Evolutionary conservation across 495 filamentous ascomycete genomes (phyloP).

Genomic region (Penicillium waksmanii): DNA sequence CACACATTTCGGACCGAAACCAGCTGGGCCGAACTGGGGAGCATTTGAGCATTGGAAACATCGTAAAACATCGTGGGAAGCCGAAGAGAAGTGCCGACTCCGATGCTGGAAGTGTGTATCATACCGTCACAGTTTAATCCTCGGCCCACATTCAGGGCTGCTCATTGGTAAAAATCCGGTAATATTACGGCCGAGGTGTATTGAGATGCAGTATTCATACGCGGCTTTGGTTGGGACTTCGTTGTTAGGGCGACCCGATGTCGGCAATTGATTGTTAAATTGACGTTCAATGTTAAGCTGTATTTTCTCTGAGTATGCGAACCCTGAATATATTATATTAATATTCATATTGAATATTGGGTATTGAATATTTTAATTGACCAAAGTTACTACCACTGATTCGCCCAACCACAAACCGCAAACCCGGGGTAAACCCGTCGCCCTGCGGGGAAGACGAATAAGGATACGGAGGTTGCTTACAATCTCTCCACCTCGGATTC

Average conservation of each 20-base stretch:
- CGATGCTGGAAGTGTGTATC: constrained; percentile 24
- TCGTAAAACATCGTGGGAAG: constrained; percentile 5
- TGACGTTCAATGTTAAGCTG: too few species aligned
- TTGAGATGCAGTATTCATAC: background rate
- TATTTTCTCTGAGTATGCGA: too few species aligned
- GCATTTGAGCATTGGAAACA: background rate
- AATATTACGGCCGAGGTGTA: background rate
- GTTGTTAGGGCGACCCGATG: background rate
- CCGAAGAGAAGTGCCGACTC: constrained; percentile 36
- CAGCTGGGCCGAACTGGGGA: constrained; percentile 2
- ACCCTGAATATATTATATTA: too few species aligned
- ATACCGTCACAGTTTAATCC: constrained; percentile 37
- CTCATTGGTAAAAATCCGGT: constrained; percentile 17
- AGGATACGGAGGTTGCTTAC: background rate
- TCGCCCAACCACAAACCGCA: background rate
- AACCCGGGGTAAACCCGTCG: constrained; percentile 14
- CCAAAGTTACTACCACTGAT: too few species aligned
- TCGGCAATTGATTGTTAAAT: background rate
- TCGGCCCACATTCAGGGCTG: constrained; percentile 24
- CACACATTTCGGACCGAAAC: background rate
- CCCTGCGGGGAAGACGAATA: constrained; percentile 14
- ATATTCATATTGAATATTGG: too few species aligned
- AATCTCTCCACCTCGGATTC: constrained; percentile 10
- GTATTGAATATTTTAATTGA: too few species aligned
- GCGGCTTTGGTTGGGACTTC: background rate